phyloP scores from a whole-genome alignment of 345 rosid genomes.

The Eucalyptus globulus region DNA sequence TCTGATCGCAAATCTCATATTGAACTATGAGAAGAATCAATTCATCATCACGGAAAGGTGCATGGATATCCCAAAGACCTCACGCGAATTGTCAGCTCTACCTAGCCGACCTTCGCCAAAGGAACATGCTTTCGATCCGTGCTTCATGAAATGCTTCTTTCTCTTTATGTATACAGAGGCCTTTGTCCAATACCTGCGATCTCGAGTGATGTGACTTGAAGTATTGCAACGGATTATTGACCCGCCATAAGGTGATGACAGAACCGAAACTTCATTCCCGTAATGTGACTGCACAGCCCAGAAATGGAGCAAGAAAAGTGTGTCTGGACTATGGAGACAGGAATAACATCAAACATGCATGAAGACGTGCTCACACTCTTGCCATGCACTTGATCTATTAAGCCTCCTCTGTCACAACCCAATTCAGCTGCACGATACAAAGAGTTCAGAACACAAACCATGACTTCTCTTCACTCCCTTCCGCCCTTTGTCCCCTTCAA shows the following conservation, averaged over 20 bases:
- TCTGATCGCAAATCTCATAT: background rate
- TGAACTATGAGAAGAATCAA: background rate
- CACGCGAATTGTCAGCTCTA: background rate
- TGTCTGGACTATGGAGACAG: background rate
- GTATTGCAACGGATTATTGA: background rate
- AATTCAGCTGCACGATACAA: background rate
- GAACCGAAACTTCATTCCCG: background rate
- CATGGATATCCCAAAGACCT: background rate
- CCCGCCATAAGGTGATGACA: background rate
- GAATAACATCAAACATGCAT: slow-evolving; percentile 39
- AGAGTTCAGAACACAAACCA: background rate
- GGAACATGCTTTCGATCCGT: background rate
- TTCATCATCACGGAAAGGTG: background rate
- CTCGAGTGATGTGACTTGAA: background rate
- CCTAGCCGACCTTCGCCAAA: background rate
- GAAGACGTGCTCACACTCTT: slow-evolving; percentile 29
- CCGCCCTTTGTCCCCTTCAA: background rate
- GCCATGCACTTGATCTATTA: slow-evolving; percentile 21
- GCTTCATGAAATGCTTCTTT: background rate
- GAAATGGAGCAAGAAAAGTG: slow-evolving; percentile 15
- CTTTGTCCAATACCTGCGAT: background rate
- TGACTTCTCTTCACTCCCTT: slow-evolving; percentile 5
- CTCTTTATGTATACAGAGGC: background rate
- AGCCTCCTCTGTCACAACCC: background rate
- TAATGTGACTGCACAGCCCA: background rate